Percentiles rank a stretch among this genome's conserved stretches.
These are phyloP conservation scores for Xylaria sp. DNA, from an alignment of 2,329 filamentous ascomycete species.

Conservation along the genomic window DNA sequence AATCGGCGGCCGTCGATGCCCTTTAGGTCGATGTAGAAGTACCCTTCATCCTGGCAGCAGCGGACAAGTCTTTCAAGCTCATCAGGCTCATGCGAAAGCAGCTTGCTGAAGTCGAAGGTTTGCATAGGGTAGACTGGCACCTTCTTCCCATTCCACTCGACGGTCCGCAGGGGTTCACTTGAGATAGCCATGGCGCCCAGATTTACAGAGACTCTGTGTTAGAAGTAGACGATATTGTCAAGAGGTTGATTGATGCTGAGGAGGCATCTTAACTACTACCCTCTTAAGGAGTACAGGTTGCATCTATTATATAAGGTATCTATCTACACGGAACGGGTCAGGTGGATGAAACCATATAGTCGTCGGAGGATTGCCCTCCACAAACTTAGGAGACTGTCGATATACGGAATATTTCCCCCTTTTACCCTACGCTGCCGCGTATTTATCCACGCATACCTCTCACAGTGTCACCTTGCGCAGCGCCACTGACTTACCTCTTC, in stretches of 20 bases:
- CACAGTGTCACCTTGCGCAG: slow-evolving; percentile 30
- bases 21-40: slow-evolving; percentile 65
- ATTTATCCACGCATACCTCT: slow-evolving; percentile 40
- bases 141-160: slow-evolving; percentile 60
- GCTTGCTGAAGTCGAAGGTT: slow-evolving; percentile 61
- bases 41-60: slow-evolving; percentile 62
- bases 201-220: slow-evolving; percentile 17
- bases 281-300: slow-evolving; percentile 8
- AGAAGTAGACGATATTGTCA: slow-evolving; percentile 10
- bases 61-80: slow-evolving; percentile 63
- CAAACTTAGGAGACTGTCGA: slow-evolving; percentile 14
- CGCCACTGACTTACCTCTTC: slow-evolving; percentile 24
- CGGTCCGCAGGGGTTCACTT: slow-evolving; percentile 55
- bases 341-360: slow-evolving; percentile 31
- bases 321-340: slow-evolving; percentile 9
- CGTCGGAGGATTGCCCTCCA: slow-evolving; percentile 38
- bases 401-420: slow-evolving; percentile 30
- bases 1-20: slow-evolving; percentile 63
- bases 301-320: slow-evolving; percentile 24
- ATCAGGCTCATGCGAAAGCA: slow-evolving; percentile 64
- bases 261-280: neutral
- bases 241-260: neutral
- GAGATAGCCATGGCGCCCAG: slow-evolving; percentile 48
- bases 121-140: slow-evolving; percentile 63
- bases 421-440: slow-evolving; percentile 38